Evolutionary conservation across 306 rosid species (phyloP), one percentile per base, ranked within the genome.

Genomic region (Benincasa hispida): DNA sequence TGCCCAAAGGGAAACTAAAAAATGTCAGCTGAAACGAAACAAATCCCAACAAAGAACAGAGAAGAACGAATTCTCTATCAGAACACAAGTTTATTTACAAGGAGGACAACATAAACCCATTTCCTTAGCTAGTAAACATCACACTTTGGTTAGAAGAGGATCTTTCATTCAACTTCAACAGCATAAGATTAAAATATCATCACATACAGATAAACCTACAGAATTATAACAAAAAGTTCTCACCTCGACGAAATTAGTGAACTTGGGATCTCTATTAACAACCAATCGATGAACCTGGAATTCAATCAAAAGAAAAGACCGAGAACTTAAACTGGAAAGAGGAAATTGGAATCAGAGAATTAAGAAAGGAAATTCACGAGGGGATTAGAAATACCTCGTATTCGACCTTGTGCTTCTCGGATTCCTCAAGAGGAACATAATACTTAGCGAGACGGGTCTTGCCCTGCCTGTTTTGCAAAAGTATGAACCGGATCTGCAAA

Each of bases 331-430:
- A 17, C 55, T 3, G 5, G n/a, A 54, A 9, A 55, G 25, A 57
- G 9, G 25, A 4, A 53, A 21, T 14, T 8, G 22, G n/a, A 70
- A 68, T 8, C 1, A n/a, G 10, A 76, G 32, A 86, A 77, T 6
- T 28, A 10, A 28, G 50, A 79, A 39, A 5, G 1, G 18, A 22
- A 50, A 78, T 75, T 6, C 22, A 21, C 19, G 1, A 39, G 50
- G 34, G 8, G 11, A 18, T 27, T 22, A 59, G 47, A 74, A 41
- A 15, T 51, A 93, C 98, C 99, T 94, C 99, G 86, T 94, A 94
- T 81, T 94, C 99, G 72, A 94, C 99, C 85, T 90, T 94, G 82
- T 94, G 99, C 74, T 94, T 94, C 90, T 87, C 98, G 81, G 98
- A 90, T 82, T 92, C 98, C 86, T 92, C 98, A 75, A 92, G 96